A percentile compares a stretch with the other conserved stretches of the same genome.
These are phyloP conservation scores for Berkeleyomyces basicola DNA, from an alignment of 2,329 filamentous ascomycete species.

Conservation along the genomic window DNA sequence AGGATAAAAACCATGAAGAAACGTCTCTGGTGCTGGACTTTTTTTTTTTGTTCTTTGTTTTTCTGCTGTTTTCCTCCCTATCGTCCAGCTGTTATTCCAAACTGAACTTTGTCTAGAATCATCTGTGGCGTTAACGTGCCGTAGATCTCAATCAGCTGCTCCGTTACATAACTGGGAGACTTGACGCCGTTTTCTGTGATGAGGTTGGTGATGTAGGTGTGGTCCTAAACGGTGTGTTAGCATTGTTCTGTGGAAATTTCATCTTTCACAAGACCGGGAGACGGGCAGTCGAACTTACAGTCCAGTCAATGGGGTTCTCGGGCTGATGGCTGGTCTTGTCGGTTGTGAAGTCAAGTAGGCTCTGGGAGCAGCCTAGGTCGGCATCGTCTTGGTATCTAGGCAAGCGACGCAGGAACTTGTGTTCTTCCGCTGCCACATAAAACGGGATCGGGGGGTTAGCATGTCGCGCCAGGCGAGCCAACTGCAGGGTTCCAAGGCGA, in stretches of 20 bases:
- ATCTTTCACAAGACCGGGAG: not conserved
- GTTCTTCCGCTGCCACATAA: conserved; percentile 84
- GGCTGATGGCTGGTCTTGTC: conserved; percentile 29
- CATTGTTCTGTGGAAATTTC: not conserved
- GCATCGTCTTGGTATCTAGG: conserved; percentile 53
- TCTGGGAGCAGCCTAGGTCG: conserved; percentile 63
- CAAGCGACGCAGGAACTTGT: conserved; percentile 75
- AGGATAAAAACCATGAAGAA: not conserved
- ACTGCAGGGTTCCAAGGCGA: conserved; percentile 69
- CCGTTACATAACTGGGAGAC: conserved; percentile 51
- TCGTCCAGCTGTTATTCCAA: conserved; percentile 9
- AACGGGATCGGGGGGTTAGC: conserved; percentile 48
- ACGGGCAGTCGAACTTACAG: conserved; percentile 29
- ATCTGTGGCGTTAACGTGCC: conserved; percentile 22
- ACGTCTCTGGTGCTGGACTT: not conserved
- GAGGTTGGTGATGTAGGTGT: conserved; percentile 46
- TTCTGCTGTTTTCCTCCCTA: not conserved
- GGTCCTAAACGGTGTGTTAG: conserved; percentile 17
- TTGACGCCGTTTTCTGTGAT: conserved; percentile 62
- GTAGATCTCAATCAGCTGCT: conserved; percentile 51
- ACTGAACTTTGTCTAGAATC: conserved; percentile 15
- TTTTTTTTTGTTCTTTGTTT: not conserved
- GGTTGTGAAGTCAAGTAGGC: conserved; percentile 56
- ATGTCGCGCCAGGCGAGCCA: conserved; percentile 60
- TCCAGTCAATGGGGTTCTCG: conserved; percentile 51